These are phyloP conservation scores for Suhomyces coccinellae DNA, from an alignment of 1,139 yeast species.

Conservation along the genomic window DNA sequence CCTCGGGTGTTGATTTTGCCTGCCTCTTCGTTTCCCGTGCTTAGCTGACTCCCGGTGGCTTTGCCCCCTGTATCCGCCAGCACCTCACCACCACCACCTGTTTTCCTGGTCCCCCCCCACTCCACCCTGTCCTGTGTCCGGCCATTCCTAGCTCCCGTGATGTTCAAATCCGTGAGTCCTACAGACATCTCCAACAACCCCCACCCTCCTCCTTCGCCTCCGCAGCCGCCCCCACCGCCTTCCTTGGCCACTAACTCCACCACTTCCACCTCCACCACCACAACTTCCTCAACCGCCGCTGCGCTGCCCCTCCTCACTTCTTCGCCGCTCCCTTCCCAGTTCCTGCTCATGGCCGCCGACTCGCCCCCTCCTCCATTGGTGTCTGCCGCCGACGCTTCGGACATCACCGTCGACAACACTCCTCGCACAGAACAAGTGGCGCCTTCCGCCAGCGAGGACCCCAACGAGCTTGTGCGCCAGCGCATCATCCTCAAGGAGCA, in stretches of 20 bases:
- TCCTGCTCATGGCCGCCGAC: constrained; percentile 4
- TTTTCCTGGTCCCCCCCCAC: background rate
- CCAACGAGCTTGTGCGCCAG: constrained; percentile 12
- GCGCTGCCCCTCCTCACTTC: constrained; percentile 6
- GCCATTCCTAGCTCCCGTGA: constrained; percentile 1
- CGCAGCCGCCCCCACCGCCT: constrained; percentile 9
- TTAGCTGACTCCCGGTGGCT: background rate
- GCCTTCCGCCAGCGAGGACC: constrained; percentile 6
- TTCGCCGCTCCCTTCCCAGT: constrained; percentile 7
- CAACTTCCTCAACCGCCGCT: constrained; percentile 4
- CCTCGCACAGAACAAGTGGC: constrained; percentile 9
- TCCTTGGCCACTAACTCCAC: background rate
- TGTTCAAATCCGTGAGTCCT: constrained; percentile 11
- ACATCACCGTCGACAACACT: constrained; percentile 12
- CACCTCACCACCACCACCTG: background rate
- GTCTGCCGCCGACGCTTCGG: constrained; percentile 1
- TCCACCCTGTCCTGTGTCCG: background rate
- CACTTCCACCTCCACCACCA: constrained; percentile 2
- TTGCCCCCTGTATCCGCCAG: background rate
- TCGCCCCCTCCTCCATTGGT: constrained; percentile 2
- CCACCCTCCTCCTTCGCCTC: constrained; percentile 12
- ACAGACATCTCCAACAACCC: constrained; percentile 11
- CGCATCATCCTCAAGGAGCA: constrained; percentile 22
- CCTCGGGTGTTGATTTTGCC: background rate
- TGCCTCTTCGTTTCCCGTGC: background rate